phyloP scores from a whole-genome alignment of 495 filamentous ascomycete species.

The Penicillium flavigenum region DNA sequence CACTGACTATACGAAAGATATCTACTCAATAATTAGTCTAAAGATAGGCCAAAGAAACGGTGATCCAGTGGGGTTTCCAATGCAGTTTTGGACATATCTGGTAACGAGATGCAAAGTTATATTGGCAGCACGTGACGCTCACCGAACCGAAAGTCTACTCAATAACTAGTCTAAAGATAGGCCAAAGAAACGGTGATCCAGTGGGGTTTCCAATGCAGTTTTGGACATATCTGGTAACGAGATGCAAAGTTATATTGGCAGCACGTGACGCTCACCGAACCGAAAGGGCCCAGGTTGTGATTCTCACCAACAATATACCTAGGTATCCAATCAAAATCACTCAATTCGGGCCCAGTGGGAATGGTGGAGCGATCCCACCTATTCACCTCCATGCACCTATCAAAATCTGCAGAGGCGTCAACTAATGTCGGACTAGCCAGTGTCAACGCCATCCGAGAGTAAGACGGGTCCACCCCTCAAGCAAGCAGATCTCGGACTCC shows the following conservation, averaged over 20 bases:
- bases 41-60: background rate
- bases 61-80: background rate
- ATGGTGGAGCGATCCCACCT: background rate
- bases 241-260: background rate
- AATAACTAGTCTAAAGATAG: background rate
- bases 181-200: background rate
- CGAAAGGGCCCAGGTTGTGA: background rate
- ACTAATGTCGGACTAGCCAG: slow-evolving; percentile 4
- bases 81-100: background rate
- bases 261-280: background rate
- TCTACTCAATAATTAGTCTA: background rate
- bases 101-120: background rate
- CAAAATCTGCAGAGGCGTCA: background rate
- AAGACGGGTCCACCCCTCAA: slow-evolving; percentile 15
- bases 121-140: background rate
- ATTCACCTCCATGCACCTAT: background rate
- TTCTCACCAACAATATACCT: background rate
- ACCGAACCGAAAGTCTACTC: background rate
- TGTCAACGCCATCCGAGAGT: background rate
- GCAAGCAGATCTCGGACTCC: slow-evolving; percentile 32
- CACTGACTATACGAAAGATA: background rate
- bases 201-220: background rate
- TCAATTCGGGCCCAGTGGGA: background rate
- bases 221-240: background rate
- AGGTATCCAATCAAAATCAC: background rate